These are phyloP conservation scores for Bipolaris zeicola DNA, from an alignment of 2,329 filamentous ascomycete species.

Conservation along the genomic window DNA sequence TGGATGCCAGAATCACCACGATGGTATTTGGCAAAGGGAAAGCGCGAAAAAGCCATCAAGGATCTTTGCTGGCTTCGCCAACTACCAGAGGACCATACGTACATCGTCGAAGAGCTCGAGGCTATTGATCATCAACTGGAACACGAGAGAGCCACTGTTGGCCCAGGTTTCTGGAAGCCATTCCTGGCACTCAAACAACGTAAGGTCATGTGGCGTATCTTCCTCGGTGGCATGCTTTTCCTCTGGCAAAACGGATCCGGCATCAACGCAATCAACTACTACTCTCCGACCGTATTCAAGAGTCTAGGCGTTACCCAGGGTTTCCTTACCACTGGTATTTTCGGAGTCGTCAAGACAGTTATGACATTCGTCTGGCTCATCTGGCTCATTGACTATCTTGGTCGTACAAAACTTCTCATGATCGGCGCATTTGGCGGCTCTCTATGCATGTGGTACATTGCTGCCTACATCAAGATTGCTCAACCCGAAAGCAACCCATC, in stretches of 20 bases:
- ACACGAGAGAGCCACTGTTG: constrained; percentile 65
- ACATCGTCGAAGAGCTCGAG: constrained; percentile 75
- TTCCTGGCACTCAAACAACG: constrained; percentile 42
- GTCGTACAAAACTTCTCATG: constrained; percentile 68
- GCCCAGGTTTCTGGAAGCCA: constrained; percentile 72
- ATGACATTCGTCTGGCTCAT: constrained; percentile 73
- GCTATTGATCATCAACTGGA: constrained; percentile 74
- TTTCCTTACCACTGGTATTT: constrained; percentile 67
- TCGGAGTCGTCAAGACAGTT: constrained; percentile 60
- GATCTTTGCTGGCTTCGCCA: constrained; percentile 68
- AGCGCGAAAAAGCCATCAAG: constrained; percentile 49
- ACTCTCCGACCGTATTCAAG: constrained; percentile 73
- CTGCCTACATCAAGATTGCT: constrained; percentile 63
- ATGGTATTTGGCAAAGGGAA: constrained; percentile 52
- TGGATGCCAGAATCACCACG: constrained; percentile 53
- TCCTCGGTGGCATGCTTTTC: constrained; percentile 77
- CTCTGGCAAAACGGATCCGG: constrained; percentile 78
- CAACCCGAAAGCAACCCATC: constrained; percentile 44
- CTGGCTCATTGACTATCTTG: constrained; percentile 69
- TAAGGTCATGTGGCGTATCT: constrained; percentile 71
- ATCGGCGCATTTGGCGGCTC: constrained; percentile 66
- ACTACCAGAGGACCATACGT: constrained; percentile 62
- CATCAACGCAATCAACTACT: constrained; percentile 78
- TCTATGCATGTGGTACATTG: constrained; percentile 68
- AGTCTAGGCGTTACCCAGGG: constrained; percentile 66